Base-by-base conservation (phyloP, 768 basidiomycete species). In the Thelephora ganbajun region DNA sequence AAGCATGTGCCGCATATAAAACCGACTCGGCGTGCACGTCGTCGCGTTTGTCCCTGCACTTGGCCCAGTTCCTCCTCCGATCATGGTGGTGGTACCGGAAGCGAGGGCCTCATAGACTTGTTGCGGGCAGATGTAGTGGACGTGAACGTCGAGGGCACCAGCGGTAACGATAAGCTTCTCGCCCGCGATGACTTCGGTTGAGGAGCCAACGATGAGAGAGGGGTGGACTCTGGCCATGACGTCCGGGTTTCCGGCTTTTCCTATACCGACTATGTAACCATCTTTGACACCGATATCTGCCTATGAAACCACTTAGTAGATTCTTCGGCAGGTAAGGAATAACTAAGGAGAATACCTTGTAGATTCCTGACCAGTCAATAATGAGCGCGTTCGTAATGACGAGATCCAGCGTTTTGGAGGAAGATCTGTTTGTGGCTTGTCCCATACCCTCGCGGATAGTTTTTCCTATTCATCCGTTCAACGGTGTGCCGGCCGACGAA, bases 221-320 rank as follows among this genome's bases (percentile, higher is more conserved):
- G 73, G 73, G 50, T 83, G 70, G 23, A 97, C 83, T 35, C 72
- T 71, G 9, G 78, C 77, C 90, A 96, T 96, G 47, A 85, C 71
- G 58, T 97, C 91, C 2, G 91, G 92, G 62, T 98, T 99, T 1
- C 96, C 96, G 7, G 91, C 88, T 63, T 99, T 98, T n/a, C 94
- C 96, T 45, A 98, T 83, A 0, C 85, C 91, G 11, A 69, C 71
- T 51, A 98, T 97, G 34, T 67, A 55, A 0, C 93, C 93, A 47
- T 76, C 60, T 63, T 84, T 91, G 48, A 99, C 72, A 22, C 96
- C 94, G 45, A 99, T 89, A 58, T 98, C 96, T 16, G 94, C 94
- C 88, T 96, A 58, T 23, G 22, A 11, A 6, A 16, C 33, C 14
- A 45, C 2, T 23, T 33, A 19, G 48, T 22, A 43, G 37, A 12